phyloP scores from a whole-genome alignment of 1,284 basidiomycete species.

The Ustanciosporium gigantosporum region DNA sequence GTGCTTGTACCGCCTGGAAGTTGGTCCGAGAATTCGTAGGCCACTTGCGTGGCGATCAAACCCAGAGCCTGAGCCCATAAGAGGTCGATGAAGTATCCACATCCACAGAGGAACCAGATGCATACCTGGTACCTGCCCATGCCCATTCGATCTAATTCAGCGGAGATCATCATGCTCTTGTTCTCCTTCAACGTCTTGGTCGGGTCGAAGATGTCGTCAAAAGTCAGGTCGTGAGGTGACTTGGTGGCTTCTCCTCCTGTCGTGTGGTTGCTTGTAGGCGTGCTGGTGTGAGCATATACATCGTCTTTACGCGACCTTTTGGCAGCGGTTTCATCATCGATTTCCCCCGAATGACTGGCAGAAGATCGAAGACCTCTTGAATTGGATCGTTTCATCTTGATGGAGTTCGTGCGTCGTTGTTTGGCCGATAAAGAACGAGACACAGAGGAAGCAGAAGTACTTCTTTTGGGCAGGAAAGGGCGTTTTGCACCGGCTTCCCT shows the following conservation, averaged over 20 bases:
- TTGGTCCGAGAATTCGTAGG: slow-evolving; percentile 34
- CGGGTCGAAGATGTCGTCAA: slow-evolving; percentile 41
- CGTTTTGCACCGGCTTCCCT: slow-evolving; percentile 6
- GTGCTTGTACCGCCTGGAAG: slow-evolving; percentile 25
- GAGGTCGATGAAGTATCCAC: slow-evolving; percentile 55
- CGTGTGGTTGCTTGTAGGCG: neutral
- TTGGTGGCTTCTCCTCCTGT: slow-evolving; percentile 1
- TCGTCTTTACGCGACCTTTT: slow-evolving; percentile 1
- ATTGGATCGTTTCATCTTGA: slow-evolving; percentile 32
- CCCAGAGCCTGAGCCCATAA: slow-evolving; percentile 54
- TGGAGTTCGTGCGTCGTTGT: slow-evolving; percentile 17
- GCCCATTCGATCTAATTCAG: slow-evolving; percentile 49
- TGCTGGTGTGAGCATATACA: neutral
- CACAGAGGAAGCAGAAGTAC: slow-evolving; percentile 2
- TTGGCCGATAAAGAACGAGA: slow-evolving; percentile 2
- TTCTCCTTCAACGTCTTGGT: slow-evolving; percentile 46
- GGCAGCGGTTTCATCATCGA: slow-evolving; percentile 5
- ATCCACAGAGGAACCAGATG: slow-evolving; percentile 52
- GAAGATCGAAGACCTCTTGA: neutral
- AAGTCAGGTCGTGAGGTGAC: slow-evolving; percentile 8
- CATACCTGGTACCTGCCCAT: slow-evolving; percentile 50
- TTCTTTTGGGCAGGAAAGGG: slow-evolving; percentile 8
- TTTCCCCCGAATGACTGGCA: slow-evolving; percentile 10
- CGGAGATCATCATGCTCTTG: slow-evolving; percentile 45
- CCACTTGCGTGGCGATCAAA: slow-evolving; percentile 44